Conservation (phyloP, 192 early-diverging fungal genomes). For the Coemansia sp. region DNA sequence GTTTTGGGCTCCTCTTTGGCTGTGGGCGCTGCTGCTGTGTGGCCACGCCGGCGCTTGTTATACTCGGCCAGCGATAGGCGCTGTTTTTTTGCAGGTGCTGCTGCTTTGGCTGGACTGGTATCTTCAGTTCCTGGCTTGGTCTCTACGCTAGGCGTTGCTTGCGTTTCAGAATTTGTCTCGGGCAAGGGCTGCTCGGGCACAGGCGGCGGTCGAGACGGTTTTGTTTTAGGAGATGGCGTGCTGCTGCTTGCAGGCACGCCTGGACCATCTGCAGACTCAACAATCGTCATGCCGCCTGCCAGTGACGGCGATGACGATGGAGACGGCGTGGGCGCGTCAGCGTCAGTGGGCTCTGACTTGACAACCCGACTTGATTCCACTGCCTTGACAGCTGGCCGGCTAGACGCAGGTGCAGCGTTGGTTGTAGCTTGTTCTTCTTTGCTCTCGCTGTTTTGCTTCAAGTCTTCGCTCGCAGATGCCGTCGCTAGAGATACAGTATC, state of each 20-base stretch:
- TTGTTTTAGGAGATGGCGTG: neutral
- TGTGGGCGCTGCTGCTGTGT: constrained; percentile 6
- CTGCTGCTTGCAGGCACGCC: neutral
- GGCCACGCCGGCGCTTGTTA: constrained; percentile 44
- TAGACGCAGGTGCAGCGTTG: neutral
- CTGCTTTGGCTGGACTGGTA: neutral
- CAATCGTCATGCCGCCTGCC: neutral
- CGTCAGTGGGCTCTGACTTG: constrained; percentile 40
- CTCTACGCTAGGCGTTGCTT: neutral
- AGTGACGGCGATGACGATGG: constrained; percentile 16
- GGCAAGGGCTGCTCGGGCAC: neutral
- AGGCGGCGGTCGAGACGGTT: neutral
- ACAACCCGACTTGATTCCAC: constrained; percentile 10
- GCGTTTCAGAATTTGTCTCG: constrained; percentile 11
- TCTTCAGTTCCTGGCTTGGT: neutral
- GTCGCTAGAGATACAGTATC: no score
- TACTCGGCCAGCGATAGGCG: constrained; percentile 51
- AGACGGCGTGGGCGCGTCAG: constrained; percentile 37
- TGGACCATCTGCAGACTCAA: neutral
- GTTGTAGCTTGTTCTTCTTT: neutral
- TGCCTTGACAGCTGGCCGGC: neutral
- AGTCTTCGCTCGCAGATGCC: no score
- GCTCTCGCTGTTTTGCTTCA: no score
- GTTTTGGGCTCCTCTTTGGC: constrained; percentile 8
- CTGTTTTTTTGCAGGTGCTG: constrained; percentile 36